Percentiles rank a stretch among this genome's conserved stretches.
These are phyloP conservation scores for Candida berthetii DNA, from an alignment of 805 yeast genomes.

Conservation along the genomic window DNA sequence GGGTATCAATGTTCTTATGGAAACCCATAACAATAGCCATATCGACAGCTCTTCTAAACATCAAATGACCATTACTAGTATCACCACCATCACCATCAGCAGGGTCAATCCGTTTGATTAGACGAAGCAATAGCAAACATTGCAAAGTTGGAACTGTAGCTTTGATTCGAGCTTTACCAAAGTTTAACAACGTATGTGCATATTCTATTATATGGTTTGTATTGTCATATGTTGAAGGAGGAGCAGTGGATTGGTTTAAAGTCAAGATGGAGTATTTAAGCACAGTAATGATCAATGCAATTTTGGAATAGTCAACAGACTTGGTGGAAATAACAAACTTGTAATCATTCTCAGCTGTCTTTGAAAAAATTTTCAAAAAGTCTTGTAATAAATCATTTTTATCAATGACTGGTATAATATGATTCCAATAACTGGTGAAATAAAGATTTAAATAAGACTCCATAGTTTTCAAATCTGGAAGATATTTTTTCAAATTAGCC, in stretches of 20 bases:
- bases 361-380: conserved; percentile 10
- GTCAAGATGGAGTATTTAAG: conserved; percentile 7
- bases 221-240: conserved; percentile 4
- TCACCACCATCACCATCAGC: conserved; percentile 16
- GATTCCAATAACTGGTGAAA: conserved; percentile 10
- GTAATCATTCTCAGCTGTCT: conserved; percentile 5
- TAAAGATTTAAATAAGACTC: conserved; percentile 10
- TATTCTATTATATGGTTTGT: conserved; percentile 9
- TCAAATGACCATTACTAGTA: conserved; percentile 8
- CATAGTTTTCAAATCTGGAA: conserved; percentile 14
- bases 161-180: conserved; percentile 5
- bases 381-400: conserved; percentile 5
- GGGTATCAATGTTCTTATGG: conserved; percentile 13
- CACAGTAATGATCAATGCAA: conserved; percentile 11
- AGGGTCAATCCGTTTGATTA: conserved; percentile 12
- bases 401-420: conserved; percentile 13
- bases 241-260: conserved; percentile 2
- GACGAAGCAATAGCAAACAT: conserved; percentile 10
- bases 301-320: conserved; percentile 13
- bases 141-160: conserved; percentile 17
- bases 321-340: conserved; percentile 5
- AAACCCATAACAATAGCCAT: conserved; percentile 20
- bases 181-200: conserved; percentile 9
- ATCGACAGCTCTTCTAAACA: conserved; percentile 11
- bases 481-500: conserved; percentile 6